Evolutionary conservation across 2,329 filamentous ascomycete species (phyloP), one percentile per base, ranked within the genome.

Genomic region (Trichoderma breve): DNA sequence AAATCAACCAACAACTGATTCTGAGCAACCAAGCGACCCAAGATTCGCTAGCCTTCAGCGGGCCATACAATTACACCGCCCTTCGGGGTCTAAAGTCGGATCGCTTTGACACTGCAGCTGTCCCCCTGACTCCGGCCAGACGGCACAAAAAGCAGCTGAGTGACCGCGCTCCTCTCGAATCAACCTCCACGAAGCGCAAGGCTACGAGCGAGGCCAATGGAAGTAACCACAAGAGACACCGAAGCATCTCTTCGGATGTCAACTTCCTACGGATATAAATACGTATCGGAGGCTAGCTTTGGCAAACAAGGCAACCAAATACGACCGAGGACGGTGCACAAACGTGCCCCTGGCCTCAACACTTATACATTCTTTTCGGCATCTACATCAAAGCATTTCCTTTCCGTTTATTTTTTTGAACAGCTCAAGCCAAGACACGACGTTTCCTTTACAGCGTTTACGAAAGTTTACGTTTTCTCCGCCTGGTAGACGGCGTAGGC

Each of bases 81-180:
- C 83, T 91, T 57, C 85, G 87, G 70, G 89, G 89, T 64, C 87
- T 92, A 77, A 90, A 91, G 78, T 86, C 87, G 68, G 91, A 91
- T 74, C 87, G 91, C 71, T 87, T 92, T 74, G 86, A 87, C 71
- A 90, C 89, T 39, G 90, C 90, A 51, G 88, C 89, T 51, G 86
- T 89, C 3, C 90, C 91, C n/a, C 87, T 93, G 73, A 92, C 91
- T 4, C 91, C 91, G 1, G 84, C 88, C 62, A 87, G 91, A 65
- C 88, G 89, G 73, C 86, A 87, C 55, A 89, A 87, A 81, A 84
- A 82, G 71, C 79, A 81, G 53, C 77, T 82, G 76, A 80, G 83
- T 65, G 84, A 82, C 47, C 84, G 84, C 73, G 89, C 86, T 76
- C 86, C 87, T 24, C 81, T 88, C 11, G 84, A 86, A 32, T 78